Percentiles rank a stretch among this genome's conserved stretches.
Evolutionary conservation across 2,329 filamentous ascomycete genomes (phyloP).

Genomic region (Metarhizium rileyi): DNA sequence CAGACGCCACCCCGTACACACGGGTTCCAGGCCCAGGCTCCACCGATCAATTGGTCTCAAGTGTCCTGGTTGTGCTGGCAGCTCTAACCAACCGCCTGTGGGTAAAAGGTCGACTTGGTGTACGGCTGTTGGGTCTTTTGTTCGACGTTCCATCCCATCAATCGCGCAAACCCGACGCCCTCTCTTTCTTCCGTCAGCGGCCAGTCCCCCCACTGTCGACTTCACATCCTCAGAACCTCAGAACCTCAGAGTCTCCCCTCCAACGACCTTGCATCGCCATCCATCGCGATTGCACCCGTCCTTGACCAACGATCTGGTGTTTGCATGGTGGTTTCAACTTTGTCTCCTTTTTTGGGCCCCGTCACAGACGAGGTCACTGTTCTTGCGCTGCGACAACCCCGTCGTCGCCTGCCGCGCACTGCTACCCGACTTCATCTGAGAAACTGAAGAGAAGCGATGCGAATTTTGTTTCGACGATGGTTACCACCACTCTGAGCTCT

Average conservation of each 20-base stretch:
- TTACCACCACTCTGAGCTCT: slow-evolving; percentile 39
- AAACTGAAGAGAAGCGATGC: slow-evolving; percentile 17
- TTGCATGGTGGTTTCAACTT: background rate
- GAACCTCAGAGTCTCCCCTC: slow-evolving; percentile 6
- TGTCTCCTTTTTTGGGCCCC: background rate
- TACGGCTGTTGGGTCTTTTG: no score
- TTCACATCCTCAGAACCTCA: background rate
- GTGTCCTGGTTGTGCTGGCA: background rate
- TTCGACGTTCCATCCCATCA: no score
- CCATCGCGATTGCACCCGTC: slow-evolving; percentile 4
- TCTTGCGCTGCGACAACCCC: slow-evolving; percentile 4
- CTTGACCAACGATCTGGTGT: background rate
- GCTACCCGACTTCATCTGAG: slow-evolving; percentile 3
- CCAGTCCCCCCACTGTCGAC: background rate
- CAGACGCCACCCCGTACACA: background rate
- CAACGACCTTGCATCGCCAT: slow-evolving; percentile 3
- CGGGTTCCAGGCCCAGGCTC: slow-evolving; percentile 2
- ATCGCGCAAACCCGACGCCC: background rate
- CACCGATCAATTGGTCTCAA: no score
- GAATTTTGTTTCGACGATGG: slow-evolving; percentile 42
- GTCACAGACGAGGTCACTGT: background rate
- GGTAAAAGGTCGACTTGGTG: no score
- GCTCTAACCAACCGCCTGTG: background rate
- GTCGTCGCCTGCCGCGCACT: background rate
- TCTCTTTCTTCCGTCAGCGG: background rate